These are phyloP conservation scores for Syzygium jambos DNA, from an alignment of 345 rosid genomes.

Conservation along the genomic window DNA sequence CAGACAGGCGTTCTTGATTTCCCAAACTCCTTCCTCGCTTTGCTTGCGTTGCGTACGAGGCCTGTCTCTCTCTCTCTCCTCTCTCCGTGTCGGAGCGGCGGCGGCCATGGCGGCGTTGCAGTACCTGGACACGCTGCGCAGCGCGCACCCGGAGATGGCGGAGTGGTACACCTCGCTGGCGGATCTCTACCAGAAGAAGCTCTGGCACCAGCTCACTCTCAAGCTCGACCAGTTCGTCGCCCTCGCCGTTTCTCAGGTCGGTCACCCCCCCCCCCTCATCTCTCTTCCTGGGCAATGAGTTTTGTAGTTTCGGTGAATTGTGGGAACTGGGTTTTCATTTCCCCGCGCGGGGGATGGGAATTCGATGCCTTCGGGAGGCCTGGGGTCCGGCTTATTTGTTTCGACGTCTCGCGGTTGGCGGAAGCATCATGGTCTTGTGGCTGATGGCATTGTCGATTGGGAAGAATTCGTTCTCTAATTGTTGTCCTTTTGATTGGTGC, in stretches of 20 bases:
- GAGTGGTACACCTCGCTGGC: slow-evolving; percentile 90
- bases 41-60: neutral
- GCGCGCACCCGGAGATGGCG: slow-evolving; percentile 64
- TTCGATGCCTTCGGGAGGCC: neutral
- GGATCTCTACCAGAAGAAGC: slow-evolving; percentile 97
- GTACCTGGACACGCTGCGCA: slow-evolving; percentile 63
- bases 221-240: slow-evolving; percentile 97
- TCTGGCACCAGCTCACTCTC: slow-evolving; percentile 97
- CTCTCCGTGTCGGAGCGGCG: neutral
- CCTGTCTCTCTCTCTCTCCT: neutral
- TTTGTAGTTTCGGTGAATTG: neutral
- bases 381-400: neutral
- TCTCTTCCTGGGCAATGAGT: neutral
- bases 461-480: neutral
- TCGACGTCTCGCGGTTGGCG: neutral
- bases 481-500: neutral
- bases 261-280: neutral
- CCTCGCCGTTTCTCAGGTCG: slow-evolving; percentile 74
- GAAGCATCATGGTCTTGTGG: neutral
- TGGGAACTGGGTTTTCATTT: neutral
- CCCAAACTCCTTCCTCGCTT: neutral
- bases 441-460: neutral
- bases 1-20: neutral
- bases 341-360: neutral
- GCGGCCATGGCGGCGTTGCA: slow-evolving; percentile 78